phyloP scores from a whole-genome alignment of 345 rosid species.

The Eucalyptus regnans region DNA sequence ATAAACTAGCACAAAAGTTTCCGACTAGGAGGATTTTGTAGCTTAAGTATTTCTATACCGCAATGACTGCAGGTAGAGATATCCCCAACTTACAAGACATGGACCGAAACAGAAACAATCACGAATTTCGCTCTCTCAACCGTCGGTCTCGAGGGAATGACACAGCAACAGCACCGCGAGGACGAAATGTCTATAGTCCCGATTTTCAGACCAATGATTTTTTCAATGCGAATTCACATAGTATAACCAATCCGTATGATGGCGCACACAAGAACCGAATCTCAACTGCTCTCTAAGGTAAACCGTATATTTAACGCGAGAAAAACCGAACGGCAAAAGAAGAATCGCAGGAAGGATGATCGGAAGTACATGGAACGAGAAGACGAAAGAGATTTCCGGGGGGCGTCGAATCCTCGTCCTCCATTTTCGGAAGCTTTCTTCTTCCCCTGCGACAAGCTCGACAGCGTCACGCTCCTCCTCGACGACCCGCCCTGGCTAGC shows the following conservation, averaged over 20 bases:
- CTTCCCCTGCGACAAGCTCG: constrained; percentile 35
- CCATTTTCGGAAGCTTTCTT: constrained; percentile 48
- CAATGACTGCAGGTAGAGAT: background rate
- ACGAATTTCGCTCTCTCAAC: background rate
- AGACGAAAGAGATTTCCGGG: constrained; percentile 48
- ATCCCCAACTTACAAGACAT: background rate
- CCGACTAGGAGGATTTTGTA: background rate
- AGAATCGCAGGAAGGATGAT: background rate
- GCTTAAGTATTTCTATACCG: background rate
- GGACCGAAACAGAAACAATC: background rate
- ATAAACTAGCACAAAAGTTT: background rate
- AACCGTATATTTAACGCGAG: background rate
- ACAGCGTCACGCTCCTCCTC: constrained; percentile 44
- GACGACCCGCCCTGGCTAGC: constrained; percentile 67
- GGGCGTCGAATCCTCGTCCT: constrained; percentile 33
- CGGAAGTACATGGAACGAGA: constrained; percentile 51
- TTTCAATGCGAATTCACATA: background rate
- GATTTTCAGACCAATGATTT: background rate
- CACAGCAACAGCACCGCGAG: background rate
- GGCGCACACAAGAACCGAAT: background rate
- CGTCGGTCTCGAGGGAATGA: background rate
- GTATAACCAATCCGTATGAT: background rate
- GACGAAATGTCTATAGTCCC: background rate
- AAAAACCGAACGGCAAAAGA: background rate
- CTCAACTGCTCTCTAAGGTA: background rate